Base-by-base conservation (phyloP, 441 rosid genomes). In the Eutrema salsugineum region DNA sequence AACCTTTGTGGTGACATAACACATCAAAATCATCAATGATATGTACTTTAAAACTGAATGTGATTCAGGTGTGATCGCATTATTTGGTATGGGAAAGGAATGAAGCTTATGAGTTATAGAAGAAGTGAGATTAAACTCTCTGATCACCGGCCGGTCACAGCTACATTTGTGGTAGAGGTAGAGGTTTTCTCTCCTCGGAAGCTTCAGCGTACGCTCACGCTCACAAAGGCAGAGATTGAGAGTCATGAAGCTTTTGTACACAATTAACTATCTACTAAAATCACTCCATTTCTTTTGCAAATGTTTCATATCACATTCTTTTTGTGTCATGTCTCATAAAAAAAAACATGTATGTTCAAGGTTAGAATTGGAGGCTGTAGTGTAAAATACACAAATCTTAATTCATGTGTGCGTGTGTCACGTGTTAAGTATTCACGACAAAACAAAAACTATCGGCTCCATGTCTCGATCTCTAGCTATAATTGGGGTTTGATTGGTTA, bases 181-280 rank as follows among this genome's bases (percentile, higher is more conserved):
- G 60, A 55, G 5, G 60, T 55, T 10, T 55, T 55, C 60, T 55
- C 42, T 32, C 60, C 60, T 4, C 42, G 60, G 24, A 55, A 55
- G 42, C 60, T 55, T 55, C 60, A 33, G 60, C 60, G 60, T 16
- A 55, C 60, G 8, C 60, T 55, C 24, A 55, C 60, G 8, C 60
- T 55, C 42, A 55, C 60, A n/a, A 55, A 55, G 9, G 42, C 60
- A 5, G 60, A 55, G 60, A 16, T 55, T 55, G 40, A 55, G 16
- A 55, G 60, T 40, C 72, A 56, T 33, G 64, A 69, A 58, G 73
- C 20, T 57, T 56, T 70, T 27, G 67, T 49, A 49, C 51, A 58
- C 10, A 32, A 22, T 28, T 69, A 69, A 51, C 5, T 28, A 27
- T 35, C 1, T 24, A 5, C 36, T 28, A 11, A 11, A 28, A 28